Percentiles rank a stretch among this genome's conserved stretches.
These are phyloP conservation scores for Thuja plicata DNA, from an alignment of 83 land plant genomes.

Conservation along the genomic window DNA sequence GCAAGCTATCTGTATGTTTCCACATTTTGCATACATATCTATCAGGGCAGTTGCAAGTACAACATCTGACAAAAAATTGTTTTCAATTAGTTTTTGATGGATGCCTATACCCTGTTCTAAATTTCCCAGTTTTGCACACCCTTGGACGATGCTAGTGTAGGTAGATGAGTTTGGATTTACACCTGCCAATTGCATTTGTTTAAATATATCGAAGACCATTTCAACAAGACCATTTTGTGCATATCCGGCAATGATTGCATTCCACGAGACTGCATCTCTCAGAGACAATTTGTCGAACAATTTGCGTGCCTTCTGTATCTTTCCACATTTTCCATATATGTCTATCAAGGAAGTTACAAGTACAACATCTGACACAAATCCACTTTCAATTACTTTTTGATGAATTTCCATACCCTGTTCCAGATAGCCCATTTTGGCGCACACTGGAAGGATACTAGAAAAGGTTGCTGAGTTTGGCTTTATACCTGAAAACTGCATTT, in stretches of 20 bases:
- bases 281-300: neutral
- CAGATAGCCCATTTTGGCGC: neutral
- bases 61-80: neutral
- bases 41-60: neutral
- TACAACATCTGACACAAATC: neutral
- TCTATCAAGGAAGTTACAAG: neutral
- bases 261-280: neutral
- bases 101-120: neutral
- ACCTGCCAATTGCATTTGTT: slow-evolving; percentile 3
- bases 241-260: neutral
- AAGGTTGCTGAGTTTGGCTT: neutral
- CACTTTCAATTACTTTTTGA: neutral
- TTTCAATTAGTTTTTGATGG: neutral
- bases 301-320: neutral
- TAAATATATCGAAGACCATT: neutral
- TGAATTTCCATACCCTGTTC: neutral
- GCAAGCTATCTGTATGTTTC: neutral
- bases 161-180: neutral
- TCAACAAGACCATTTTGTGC: neutral
- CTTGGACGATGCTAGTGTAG: neutral
- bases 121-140: neutral
- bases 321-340: neutral
- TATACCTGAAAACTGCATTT: neutral
- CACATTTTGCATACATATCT: neutral
- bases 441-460: neutral